Evolutionary conservation across 2,329 filamentous ascomycete genomes (phyloP).

Genomic region (Penicillium sp.): DNA sequence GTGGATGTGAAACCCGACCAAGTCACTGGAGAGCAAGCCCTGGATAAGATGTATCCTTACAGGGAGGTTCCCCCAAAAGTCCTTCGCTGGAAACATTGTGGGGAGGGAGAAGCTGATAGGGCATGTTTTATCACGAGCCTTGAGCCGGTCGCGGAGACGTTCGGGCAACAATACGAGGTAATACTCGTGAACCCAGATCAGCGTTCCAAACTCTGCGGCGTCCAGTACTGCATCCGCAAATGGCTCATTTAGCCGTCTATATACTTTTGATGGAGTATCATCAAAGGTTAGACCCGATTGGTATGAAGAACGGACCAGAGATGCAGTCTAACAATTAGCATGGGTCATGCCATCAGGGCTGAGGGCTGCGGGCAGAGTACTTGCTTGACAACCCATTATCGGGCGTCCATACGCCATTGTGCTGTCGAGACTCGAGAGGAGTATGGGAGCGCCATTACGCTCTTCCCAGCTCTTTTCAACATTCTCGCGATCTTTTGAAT

Average conservation of each 20-base stretch:
- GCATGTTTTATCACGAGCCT: slow-evolving; percentile 68
- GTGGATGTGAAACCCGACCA: slow-evolving; percentile 98
- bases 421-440: slow-evolving; percentile 79
- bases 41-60: slow-evolving; percentile 78
- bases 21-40: slow-evolving; percentile 79
- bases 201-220: slow-evolving; percentile 77
- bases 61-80: slow-evolving; percentile 88
- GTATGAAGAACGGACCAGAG: slow-evolving; percentile 72
- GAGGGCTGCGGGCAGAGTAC: too few species aligned
- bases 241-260: slow-evolving; percentile 80
- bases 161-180: slow-evolving; percentile 91
- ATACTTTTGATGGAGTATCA: slow-evolving; percentile 64
- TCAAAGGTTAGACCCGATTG: slow-evolving; percentile 11
- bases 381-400: slow-evolving; percentile 94
- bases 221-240: slow-evolving; percentile 81
- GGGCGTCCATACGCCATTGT: slow-evolving; percentile 86
- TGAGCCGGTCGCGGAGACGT: slow-evolving; percentile 75
- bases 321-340: slow-evolving; percentile 65
- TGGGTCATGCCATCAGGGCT: neutral
- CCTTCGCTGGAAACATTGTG: slow-evolving; percentile 86
- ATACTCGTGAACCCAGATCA: slow-evolving; percentile 96
- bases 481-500: slow-evolving; percentile 61
- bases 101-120: slow-evolving; percentile 96
- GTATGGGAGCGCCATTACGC: slow-evolving; percentile 79
- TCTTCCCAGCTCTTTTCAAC: slow-evolving; percentile 71